Conservation (phyloP, 1,284 basidiomycete genomes). For the Fomes fomentarius region DNA sequence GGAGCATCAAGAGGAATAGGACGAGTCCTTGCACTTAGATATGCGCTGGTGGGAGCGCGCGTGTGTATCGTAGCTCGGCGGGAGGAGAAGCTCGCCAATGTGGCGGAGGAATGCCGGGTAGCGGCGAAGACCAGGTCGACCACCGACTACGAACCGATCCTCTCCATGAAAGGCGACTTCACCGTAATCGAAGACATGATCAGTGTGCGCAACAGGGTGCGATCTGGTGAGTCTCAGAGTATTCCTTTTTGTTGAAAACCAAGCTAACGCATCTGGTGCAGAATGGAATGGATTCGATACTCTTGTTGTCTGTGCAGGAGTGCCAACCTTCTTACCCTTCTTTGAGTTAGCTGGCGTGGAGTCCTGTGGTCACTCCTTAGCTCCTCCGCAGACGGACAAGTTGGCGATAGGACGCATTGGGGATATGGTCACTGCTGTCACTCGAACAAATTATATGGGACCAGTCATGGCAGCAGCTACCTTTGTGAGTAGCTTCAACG, state of each 20-base stretch:
- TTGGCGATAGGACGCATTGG: constrained; percentile 54
- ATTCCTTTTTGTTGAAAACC: too few relatives aligned
- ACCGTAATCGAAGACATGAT: constrained; percentile 70
- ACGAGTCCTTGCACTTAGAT: constrained; percentile 65
- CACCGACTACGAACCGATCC: constrained; percentile 18
- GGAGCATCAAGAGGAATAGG: constrained; percentile 84
- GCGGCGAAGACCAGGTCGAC: constrained; percentile 9
- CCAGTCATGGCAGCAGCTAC: constrained; percentile 65
- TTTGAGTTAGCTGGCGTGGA: constrained; percentile 71
- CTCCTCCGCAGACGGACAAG: constrained; percentile 42
- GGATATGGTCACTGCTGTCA: constrained; percentile 53
- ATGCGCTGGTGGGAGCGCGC: constrained; percentile 70
- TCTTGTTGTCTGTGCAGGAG: constrained; percentile 81
- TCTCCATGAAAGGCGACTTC: constrained; percentile 65
- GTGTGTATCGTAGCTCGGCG: constrained; percentile 79
- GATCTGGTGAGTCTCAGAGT: constrained; percentile 52
- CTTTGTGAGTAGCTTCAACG: constrained; percentile 50
- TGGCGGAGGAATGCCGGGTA: constrained; percentile 17
- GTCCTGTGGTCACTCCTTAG: constrained; percentile 38
- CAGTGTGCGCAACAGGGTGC: constrained; percentile 54
- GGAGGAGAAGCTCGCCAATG: constrained; percentile 44
- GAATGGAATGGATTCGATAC: constrained; percentile 86
- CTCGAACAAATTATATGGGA: constrained; percentile 64
- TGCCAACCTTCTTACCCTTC: constrained; percentile 80
- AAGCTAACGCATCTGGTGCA: constrained; percentile 31